Base-by-base conservation (phyloP, 202 grass and related monocot genomes). In the Schoenoplectus triqueter region DNA sequence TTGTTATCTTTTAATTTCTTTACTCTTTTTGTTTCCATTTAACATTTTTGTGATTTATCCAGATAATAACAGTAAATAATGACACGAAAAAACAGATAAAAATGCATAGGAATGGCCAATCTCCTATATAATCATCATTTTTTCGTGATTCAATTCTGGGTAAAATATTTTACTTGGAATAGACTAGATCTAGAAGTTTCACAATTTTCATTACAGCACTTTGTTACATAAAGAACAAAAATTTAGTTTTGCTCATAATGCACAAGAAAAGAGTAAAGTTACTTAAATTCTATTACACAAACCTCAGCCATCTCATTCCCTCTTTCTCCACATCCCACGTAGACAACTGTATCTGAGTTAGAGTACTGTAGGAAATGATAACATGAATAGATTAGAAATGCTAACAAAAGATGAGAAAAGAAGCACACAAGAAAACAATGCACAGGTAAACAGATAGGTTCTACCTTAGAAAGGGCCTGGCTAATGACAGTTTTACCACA, bases 401-500 rank as follows among this genome's bases (percentile, higher is more conserved):
- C 61, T 57, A 51, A 74, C 31, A n/a, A 55, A 86, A 84, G 85
- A 82, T 14, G 18, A n/a, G 22, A 85, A 80, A 85, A 82, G 10
- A 62, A 52, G 50, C 20, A 69, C 17, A 45, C 73, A 10, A 6
- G 82, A 63, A 73, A 82, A 47, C 13, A 74, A 61, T 74, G 22
- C 47, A 19, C 14, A 82, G 4, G 49, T 51, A 78, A 46, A 63
- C 64, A 65, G 87, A 50, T 70, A 90, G 42, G 54, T 40, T 87
- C 4, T 60, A 97, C 92, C 95, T 94, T 97, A 41, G 92, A 94
- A 84, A 97, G 95, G 79, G 89, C 95, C 86, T 97, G 90, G 85
- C 90, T 94, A 87, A 97, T 97, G 73, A 94, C 92, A 90, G 95
- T 97, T 90, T 97, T 92, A 82, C 92, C 89, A 63, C 95, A 97